Conservation (phyloP, 1,284 basidiomycete species). For the Apiotrichum akiyoshidainum region DNA sequence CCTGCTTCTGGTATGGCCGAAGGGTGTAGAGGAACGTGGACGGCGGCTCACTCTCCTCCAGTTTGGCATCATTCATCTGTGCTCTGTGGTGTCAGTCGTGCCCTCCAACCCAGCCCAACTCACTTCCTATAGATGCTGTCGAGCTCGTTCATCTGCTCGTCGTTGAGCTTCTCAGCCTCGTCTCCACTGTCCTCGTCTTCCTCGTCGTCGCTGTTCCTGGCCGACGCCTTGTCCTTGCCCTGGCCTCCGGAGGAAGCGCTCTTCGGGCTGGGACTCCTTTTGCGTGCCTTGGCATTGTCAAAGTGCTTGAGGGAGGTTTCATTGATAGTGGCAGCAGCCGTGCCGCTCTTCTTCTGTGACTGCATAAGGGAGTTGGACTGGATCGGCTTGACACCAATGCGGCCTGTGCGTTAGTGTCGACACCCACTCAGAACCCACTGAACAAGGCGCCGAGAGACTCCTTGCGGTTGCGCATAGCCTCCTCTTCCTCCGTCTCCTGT, state of each 20-base stretch:
- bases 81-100: conserved; percentile 59
- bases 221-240: conserved; percentile 36
- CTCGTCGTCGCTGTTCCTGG: conserved; percentile 52
- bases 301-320: conserved; percentile 39
- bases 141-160: conserved; percentile 61
- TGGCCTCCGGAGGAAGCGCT: conserved; percentile 22
- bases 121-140: conserved; percentile 78
- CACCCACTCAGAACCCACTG: conserved; percentile 25
- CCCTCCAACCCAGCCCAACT: conserved; percentile 10
- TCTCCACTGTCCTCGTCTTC: conserved; percentile 56
- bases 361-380: conserved; percentile 43
- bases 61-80: conserved; percentile 69
- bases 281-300: conserved; percentile 3
- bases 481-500: conserved; percentile 47
- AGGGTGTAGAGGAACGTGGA: conserved; percentile 74
- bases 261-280: conserved; percentile 29
- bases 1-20: conserved; percentile 91
- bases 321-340: conserved; percentile 33
- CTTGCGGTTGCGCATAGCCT: conserved; percentile 48
- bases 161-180: conserved; percentile 66
- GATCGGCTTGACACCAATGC: conserved; percentile 47
- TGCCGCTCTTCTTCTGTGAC: conserved; percentile 45
- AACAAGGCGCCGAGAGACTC: conserved; percentile 46
- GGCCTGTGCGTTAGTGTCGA: conserved; percentile 25
- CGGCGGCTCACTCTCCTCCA: conserved; percentile 79